Conservation (phyloP, 495 filamentous ascomycete genomes). For the Hypoxylon fragiforme region DNA sequence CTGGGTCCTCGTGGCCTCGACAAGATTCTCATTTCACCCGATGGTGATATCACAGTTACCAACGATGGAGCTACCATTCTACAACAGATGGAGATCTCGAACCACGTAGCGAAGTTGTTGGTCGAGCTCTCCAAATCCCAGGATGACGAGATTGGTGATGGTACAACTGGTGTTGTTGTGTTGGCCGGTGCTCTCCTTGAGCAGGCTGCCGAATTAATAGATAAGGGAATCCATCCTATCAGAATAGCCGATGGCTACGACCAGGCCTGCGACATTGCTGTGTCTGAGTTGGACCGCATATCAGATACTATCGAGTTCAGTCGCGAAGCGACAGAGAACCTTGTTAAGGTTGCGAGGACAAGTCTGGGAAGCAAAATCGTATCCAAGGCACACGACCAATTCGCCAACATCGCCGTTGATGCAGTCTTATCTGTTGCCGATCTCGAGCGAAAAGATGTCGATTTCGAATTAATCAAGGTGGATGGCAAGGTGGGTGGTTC, state of each 20-base stretch:
- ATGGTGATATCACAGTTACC: slow-evolving; percentile 98
- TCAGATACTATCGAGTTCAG: slow-evolving; percentile 88
- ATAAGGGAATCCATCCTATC: slow-evolving; percentile 99
- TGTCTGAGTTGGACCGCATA: slow-evolving; percentile 88
- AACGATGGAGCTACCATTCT: slow-evolving; percentile 99
- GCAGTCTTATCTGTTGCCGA: slow-evolving; percentile 96
- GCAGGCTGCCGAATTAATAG: slow-evolving; percentile 96
- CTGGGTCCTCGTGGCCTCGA: slow-evolving; percentile 94
- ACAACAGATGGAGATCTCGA: slow-evolving; percentile 97
- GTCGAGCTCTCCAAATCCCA: slow-evolving; percentile 99
- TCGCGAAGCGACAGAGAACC: slow-evolving; percentile 73
- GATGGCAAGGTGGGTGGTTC: slow-evolving; percentile 96
- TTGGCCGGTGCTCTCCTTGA: slow-evolving; percentile 93
- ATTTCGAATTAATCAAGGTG: slow-evolving; percentile 99
- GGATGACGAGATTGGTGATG: slow-evolving; percentile 98
- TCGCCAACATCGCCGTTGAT: slow-evolving; percentile 95
- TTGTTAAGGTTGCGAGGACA: slow-evolving; percentile 92
- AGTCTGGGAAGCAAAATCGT: slow-evolving; percentile 99
- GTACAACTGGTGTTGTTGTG: slow-evolving; percentile 97
- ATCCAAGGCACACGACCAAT: slow-evolving; percentile 97
- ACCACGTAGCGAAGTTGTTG: slow-evolving; percentile 95
- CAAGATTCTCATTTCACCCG: slow-evolving; percentile 98
- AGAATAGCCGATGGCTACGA: slow-evolving; percentile 98
- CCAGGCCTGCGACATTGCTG: slow-evolving; percentile 92
- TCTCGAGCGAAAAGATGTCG: slow-evolving; percentile 93